Evolutionary conservation across 2,329 filamentous ascomycete species (phyloP), one percentile per base, ranked within the genome.

Genomic region (Colletotrichum sp.): DNA sequence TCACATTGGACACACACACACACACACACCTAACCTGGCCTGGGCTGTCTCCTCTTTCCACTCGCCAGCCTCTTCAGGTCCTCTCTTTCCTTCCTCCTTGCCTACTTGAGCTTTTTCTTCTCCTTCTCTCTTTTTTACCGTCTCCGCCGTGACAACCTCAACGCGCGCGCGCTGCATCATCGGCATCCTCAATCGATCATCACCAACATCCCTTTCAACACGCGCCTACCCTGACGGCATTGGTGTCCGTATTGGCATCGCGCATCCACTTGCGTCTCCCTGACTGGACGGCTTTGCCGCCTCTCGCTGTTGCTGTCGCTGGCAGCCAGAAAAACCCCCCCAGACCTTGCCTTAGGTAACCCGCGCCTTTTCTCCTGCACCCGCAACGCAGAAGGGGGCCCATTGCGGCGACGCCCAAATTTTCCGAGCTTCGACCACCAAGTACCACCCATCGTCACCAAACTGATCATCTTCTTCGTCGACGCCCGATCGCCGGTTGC

Each of bases 21-120:
- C 59, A 64, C 59, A 21, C 71, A 52, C 55, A 60, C 39, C 30
- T 63, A n/a, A 24, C 57, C 44, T 55, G 57, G 59, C 67, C 36
- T 62, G 52, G 24, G 24, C 66, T 52, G 69, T 77, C 74, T 74
- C 69, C 65, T 77, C 74, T 49, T 76, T 77, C 76, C 62, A 74
- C 69, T 70, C 73, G 66, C 76, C 69, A 73, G 66, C 69, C 76
- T 77, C 74, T 77, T 73, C 73, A 62, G 62, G 73, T 62, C 60
- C 72, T 66, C 66, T 62, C 60, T 66, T 69, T 77, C 52, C 71
- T 73, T 72, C 66, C 73, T 68, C 39, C 73, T 68, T 69, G 67
- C 72, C 74, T 70, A 64, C 73, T 39, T 64, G 39, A 76, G 55
- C 65, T 39, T 66, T 59, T 75, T 52, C 71, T 70, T 69, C 34